Base-by-base conservation (phyloP, 352 stramenopile species). In the Blastocystis sp. region DNA sequence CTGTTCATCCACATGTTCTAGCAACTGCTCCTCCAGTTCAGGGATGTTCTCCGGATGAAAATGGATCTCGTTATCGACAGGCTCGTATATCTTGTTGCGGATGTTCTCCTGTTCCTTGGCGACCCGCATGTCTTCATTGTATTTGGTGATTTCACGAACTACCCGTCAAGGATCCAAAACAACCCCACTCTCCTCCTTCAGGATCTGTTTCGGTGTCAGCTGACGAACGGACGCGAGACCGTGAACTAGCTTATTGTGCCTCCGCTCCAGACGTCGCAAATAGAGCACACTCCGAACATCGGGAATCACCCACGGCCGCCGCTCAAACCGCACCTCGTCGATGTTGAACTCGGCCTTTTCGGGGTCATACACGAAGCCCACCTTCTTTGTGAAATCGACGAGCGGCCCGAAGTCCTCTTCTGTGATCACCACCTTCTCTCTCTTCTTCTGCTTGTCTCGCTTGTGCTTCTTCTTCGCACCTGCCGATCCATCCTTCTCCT, bases 141-240 rank as follows among this genome's bases (percentile, higher is more conserved):
- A 81, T 29, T 81, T 63, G 4, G 69, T 81, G n/a, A 81, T 81
- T 81, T 81, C 69, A 42, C 69, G 42, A 21, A 81, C 69, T 81
- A 81, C 9, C 21, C 16, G 40, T 81, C 32, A 53, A 24, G n/a
- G 8, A 21, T 24, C 21, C 27, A 6, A 29, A 27, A 27, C 11
- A 63, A 16, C 21, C 4, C 1, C 18, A 81, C 69, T 81, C 32
- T 81, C 69, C 40, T 81, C 69, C 27, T 81, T 81, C 11, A 81
- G 53, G 48, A 81, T 81, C 27, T 81, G 69, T 40, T 81, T 81
- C 9, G 69, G 69, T 7, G 69, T 81, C 21, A 81, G 27, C 24
- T 81, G 14, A 49, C 69, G 69, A 1, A 81, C 69, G 1, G 69
- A 63, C 32, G 69, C 69, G 8, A 81, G 69, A 48, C 69, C 69